phyloP scores from a whole-genome alignment of 2,329 filamentous ascomycete species.

The Beauveria asiatica region DNA sequence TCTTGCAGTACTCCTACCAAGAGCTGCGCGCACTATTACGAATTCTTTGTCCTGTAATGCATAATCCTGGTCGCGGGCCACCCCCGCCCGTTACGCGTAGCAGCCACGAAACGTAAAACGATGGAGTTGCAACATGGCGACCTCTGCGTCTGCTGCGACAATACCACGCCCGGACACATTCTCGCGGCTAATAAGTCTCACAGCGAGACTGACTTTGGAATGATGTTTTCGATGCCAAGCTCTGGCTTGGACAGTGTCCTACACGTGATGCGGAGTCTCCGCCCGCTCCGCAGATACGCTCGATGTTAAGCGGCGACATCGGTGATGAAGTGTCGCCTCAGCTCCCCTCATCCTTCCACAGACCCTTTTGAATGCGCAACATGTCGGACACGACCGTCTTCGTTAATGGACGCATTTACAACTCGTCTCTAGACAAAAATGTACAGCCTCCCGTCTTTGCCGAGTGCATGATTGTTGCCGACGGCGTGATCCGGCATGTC shows the following conservation, averaged over 20 bases:
- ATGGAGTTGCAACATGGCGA: no score
- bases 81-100: neutral
- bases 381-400: constrained; percentile 11
- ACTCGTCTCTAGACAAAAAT: constrained; percentile 10
- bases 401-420: constrained; percentile 17
- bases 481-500: constrained; percentile 26
- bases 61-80: neutral
- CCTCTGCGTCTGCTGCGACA: no score
- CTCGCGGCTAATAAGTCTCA: neutral
- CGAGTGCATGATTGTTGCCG: constrained; percentile 25
- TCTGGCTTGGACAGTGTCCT: neutral
- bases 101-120: no score
- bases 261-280: constrained; percentile 9
- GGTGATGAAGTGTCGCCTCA: neutral
- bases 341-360: neutral
- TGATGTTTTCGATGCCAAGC: neutral
- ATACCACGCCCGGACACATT: no score
- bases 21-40: no score
- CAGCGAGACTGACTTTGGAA: neutral
- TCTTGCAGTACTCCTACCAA: no score
- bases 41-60: neutral
- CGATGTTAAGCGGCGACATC: constrained; percentile 6
- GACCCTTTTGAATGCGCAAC: neutral
- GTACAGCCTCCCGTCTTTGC: constrained; percentile 20
- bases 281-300: constrained; percentile 3